Base-by-base conservation (phyloP, 164 flowering plant species). In the Macadamia integrifolia region DNA sequence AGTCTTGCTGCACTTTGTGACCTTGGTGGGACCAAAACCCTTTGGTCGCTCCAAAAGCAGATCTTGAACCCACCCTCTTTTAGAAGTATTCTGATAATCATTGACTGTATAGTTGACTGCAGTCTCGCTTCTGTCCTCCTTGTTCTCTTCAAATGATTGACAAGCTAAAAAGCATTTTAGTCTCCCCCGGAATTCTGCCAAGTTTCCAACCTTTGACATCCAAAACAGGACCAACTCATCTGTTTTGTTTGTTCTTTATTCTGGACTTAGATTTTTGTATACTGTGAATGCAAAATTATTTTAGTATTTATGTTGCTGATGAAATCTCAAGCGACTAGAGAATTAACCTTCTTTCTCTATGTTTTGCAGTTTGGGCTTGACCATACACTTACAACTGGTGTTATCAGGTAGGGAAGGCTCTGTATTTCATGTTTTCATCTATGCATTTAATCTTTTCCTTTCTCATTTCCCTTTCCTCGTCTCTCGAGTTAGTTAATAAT, bases 311-410 rank as follows among this genome's bases (percentile, higher is more conserved):
- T 65, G 17, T 58, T 9, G 49, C n/a, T 6, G 23, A 18, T 48
- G 1, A 28, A 55, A 11, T n/a, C 42, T 18, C 29, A 11, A 56
- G 15, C 40, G n/a, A 60, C 65, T 30, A 9, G 35, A 32, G 29
- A 32, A 35, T 0, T 60, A 58, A 46, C 17, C 58, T 50, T 55
- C 58, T 17, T 23, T 66, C 42, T 0, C 42, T 67, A 15, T 74
- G 50, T 62, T 46, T 63, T 79, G 83, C 96, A 93, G 98, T 93
- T 93, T 81, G 98, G 97, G 67, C 94, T 93, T 73, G 98, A 93
- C 73, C 98, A 93, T 73, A 93, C 98, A 28, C 96, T 93, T 69
- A 93, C 98, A 66, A 93, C 98, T 42, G 98, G 98, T 69, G 98
- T 93, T 65, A 93, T 93, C 80, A 93, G 98, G 98, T 93, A 72